phyloP scores from a whole-genome alignment of 2,329 filamentous ascomycete genomes.

The Colletotrichum siamense region DNA sequence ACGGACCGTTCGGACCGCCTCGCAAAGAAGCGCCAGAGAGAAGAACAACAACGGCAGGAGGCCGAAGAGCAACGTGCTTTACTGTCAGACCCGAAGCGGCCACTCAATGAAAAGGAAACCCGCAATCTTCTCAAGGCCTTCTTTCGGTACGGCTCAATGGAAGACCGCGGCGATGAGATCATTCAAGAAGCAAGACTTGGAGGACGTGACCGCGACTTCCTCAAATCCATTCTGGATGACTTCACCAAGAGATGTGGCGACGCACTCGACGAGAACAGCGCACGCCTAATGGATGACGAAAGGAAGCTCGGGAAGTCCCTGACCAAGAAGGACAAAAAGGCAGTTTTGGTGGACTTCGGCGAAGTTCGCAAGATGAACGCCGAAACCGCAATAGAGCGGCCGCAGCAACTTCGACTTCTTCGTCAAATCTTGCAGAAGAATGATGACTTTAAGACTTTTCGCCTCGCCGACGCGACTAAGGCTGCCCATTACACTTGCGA shows the following conservation, averaged over 20 bases:
- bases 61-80: constrained; percentile 77
- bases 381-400: constrained; percentile 91
- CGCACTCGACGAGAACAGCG: constrained; percentile 70
- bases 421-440: constrained; percentile 72
- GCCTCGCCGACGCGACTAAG: constrained; percentile 90
- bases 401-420: constrained; percentile 85
- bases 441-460: constrained; percentile 79
- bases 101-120: constrained; percentile 90
- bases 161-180: constrained; percentile 87
- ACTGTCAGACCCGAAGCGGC: constrained; percentile 83
- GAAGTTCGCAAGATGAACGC: constrained; percentile 96
- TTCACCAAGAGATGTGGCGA: constrained; percentile 66
- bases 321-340: constrained; percentile 98
- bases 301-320: constrained; percentile 81
- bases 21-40: constrained; percentile 69
- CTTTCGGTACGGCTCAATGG: constrained; percentile 88
- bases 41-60: constrained; percentile 73
- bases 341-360: constrained; percentile 91
- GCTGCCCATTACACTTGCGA: constrained; percentile 88
- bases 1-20: constrained; percentile 69
- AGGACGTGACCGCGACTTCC: constrained; percentile 81
- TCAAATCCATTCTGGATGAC: constrained; percentile 77
- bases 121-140: constrained; percentile 90
- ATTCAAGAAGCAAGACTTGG: constrained; percentile 84
- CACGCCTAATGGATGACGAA: constrained; percentile 79